phyloP scores from a whole-genome alignment of 1,284 basidiomycete genomes.

The Rhodotorula sp. region DNA sequence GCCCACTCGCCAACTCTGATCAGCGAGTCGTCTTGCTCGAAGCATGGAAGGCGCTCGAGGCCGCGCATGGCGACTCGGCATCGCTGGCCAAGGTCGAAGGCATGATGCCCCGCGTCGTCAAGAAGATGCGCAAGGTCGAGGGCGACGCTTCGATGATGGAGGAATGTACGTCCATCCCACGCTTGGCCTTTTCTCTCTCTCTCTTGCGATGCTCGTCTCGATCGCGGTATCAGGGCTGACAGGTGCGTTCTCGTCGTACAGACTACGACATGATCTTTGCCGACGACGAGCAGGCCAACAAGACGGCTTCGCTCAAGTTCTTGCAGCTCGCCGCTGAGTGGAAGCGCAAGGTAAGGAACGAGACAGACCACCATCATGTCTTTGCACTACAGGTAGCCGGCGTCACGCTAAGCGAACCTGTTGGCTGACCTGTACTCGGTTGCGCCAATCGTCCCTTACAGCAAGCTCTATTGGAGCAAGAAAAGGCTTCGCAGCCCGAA shows the following conservation, averaged over 20 bases:
- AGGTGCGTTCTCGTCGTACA: conserved; percentile 47
- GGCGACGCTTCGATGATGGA: conserved; percentile 82
- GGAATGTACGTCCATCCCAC: conserved; percentile 61
- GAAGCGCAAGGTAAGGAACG: conserved; percentile 50
- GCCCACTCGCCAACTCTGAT: neutral
- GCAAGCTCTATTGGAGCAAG: conserved; percentile 19
- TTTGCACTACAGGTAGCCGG: neutral
- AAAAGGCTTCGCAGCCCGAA: conserved; percentile 5
- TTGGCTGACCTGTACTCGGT: neutral
- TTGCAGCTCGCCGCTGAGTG: conserved; percentile 88
- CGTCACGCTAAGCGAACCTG: neutral
- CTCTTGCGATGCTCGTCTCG: neutral
- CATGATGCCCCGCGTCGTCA: conserved; percentile 88
- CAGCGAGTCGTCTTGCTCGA: conserved; percentile 84
- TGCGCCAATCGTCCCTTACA: neutral
- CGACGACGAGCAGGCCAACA: conserved; percentile 80
- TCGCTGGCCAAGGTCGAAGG: conserved; percentile 71
- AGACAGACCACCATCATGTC: no score
- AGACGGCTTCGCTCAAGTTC: conserved; percentile 85
- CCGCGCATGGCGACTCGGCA: conserved; percentile 67
- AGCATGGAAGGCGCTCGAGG: conserved; percentile 90
- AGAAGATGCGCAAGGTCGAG: conserved; percentile 74
- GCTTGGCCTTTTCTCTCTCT: conserved; percentile 13
- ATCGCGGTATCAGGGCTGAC: neutral
- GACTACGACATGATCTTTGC: conserved; percentile 94